A percentile compares a stretch with the other conserved stretches of the same genome.
Conservation (phyloP, 768 basidiomycete genomes). For the Gyrodon lividus region DNA sequence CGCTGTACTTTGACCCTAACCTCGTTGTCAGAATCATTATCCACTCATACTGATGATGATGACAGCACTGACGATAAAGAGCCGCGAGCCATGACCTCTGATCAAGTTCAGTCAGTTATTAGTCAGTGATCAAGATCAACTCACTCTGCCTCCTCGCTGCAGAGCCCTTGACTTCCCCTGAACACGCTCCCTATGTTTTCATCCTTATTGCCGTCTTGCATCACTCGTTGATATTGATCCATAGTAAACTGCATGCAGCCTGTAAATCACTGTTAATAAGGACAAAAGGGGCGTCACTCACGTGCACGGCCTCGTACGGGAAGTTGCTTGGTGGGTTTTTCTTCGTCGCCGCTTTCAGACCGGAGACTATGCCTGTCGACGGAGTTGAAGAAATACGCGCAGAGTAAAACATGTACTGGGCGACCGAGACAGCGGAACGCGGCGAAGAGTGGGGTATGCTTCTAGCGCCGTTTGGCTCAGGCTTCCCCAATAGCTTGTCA, state of each 20-base stretch:
- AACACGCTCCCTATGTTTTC: constrained; percentile 73
- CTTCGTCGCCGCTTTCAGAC: constrained; percentile 84
- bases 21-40: background rate
- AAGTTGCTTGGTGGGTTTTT: constrained; percentile 78
- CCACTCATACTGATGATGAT: background rate
- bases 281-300: constrained; percentile 31
- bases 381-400: constrained; percentile 50
- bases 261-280: background rate
- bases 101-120: constrained; percentile 42
- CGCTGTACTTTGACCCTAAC: constrained; percentile 79
- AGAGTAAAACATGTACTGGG: constrained; percentile 13
- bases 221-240: constrained; percentile 68
- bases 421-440: background rate
- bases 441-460: background rate
- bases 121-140: constrained; percentile 16
- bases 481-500: background rate
- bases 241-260: constrained; percentile 56
- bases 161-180: constrained; percentile 53
- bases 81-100: constrained; percentile 49
- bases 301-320: constrained; percentile 80
- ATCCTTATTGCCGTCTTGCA: constrained; percentile 57
- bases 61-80: constrained; percentile 67
- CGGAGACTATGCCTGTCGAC: constrained; percentile 57
- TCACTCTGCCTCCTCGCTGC: constrained; percentile 77
- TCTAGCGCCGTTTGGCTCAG: background rate